Conservation (phyloP, 208 protist genomes). For the Leishmania major region DNA sequence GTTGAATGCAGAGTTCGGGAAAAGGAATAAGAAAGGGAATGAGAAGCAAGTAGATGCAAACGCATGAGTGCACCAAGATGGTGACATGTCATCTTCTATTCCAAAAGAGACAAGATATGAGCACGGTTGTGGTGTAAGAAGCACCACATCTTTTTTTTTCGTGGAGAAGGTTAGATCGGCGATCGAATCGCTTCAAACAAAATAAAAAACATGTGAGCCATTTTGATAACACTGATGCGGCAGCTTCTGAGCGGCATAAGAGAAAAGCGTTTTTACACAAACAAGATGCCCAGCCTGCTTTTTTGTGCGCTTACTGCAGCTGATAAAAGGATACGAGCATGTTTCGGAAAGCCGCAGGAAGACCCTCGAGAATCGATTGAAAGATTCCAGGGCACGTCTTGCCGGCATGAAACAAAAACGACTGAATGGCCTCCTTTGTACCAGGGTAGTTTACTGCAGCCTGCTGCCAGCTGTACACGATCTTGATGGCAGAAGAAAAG, state of each 20-base stretch:
- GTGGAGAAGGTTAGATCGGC: neutral
- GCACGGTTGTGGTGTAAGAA: neutral
- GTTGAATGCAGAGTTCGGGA: neutral
- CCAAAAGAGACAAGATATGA: conserved; percentile 2
- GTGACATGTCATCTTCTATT: neutral
- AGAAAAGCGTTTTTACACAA: neutral
- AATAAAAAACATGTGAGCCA: neutral
- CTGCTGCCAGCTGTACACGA: conserved; percentile 78
- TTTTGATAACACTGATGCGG: neutral
- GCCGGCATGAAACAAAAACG: conserved; percentile 23
- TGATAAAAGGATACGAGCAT: conserved; percentile 32
- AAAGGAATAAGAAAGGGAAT: conserved; percentile 9
- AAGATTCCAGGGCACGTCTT: conserved; percentile 21
- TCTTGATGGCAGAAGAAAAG: conserved; percentile 44
- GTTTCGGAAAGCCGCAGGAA: conserved; percentile 15
- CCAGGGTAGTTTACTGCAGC: conserved; percentile 28
- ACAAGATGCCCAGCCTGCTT: neutral
- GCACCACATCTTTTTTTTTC: conserved; percentile 2
- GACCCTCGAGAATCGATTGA: conserved; percentile 24
- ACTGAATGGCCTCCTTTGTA: conserved; percentile 28
- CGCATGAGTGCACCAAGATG: neutral
- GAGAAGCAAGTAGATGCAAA: neutral
- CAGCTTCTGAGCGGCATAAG: neutral
- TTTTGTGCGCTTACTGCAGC: conserved; percentile 12
- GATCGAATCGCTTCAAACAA: neutral